These are phyloP conservation scores for Globisporangium paroecandrum DNA, from an alignment of 352 stramenopile genomes.

Conservation along the genomic window DNA sequence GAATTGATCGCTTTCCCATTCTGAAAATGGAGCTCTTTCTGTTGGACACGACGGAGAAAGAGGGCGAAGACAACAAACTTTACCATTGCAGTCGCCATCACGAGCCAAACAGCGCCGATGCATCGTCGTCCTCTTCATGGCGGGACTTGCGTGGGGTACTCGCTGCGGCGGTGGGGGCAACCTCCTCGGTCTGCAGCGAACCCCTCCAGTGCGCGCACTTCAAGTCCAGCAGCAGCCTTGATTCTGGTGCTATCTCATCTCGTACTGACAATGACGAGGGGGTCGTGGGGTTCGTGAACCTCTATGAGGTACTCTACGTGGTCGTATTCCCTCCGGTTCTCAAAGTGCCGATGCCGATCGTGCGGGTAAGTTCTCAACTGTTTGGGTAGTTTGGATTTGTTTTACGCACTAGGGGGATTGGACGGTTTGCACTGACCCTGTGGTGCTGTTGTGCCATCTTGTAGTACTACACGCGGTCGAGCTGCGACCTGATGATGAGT, in stretches of 20 bases:
- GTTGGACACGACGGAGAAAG: conserved; percentile 60
- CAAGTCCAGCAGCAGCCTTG: neutral
- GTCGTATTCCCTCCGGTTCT: conserved; percentile 31
- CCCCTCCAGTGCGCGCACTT: conserved; percentile 37
- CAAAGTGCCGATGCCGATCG: conserved; percentile 16
- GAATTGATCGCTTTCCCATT: neutral
- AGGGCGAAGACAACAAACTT: conserved; percentile 67
- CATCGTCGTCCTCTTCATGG: conserved; percentile 20
- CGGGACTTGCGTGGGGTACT: conserved; percentile 52
- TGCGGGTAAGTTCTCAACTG: conserved; percentile 15
- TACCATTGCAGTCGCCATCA: conserved; percentile 30
- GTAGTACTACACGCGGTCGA: conserved; percentile 54
- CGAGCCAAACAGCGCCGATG: neutral
- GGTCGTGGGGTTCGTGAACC: conserved; percentile 42
- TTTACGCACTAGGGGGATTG: neutral
- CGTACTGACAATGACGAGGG: neutral
- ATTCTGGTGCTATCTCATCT: too few relatives aligned
- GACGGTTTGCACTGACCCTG: too few relatives aligned
- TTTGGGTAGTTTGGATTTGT: neutral
- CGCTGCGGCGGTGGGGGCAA: conserved; percentile 50
- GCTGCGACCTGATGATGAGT: conserved; percentile 49
- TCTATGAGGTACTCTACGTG: conserved; percentile 56
- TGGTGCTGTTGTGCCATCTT: conserved; percentile 10
- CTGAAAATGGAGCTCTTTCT: conserved; percentile 47
- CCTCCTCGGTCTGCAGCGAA: conserved; percentile 45